These are phyloP conservation scores for Solanum chilense DNA, from an alignment of 257 asterid genomes.

Conservation along the genomic window DNA sequence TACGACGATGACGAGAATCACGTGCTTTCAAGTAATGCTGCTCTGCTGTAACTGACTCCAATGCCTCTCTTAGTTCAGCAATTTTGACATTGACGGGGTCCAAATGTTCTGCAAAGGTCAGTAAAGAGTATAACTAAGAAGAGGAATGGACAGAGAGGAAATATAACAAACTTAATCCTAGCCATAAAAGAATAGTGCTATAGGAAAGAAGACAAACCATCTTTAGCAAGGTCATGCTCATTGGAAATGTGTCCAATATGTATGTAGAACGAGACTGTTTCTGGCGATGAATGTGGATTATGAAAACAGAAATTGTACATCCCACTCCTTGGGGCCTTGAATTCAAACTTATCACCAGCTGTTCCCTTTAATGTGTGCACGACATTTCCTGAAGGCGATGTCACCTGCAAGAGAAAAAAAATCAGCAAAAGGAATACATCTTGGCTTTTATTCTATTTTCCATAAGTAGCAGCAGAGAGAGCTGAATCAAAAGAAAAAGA, in stretches of 20 bases:
- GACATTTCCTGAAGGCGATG: conserved; percentile 42
- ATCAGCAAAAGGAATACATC: not conserved
- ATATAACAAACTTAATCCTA: not conserved
- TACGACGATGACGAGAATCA: conserved; percentile 64
- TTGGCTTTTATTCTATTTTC: not conserved
- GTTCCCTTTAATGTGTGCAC: conserved; percentile 53
- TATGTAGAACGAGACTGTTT: conserved; percentile 74
- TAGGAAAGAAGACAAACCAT: conserved; percentile 40
- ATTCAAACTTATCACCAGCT: conserved; percentile 67
- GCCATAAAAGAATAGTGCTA: not conserved
- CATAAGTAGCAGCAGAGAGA: not conserved
- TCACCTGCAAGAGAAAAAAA: conserved; percentile 41
- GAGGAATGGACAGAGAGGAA: not conserved
- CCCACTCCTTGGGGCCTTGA: conserved; percentile 66
- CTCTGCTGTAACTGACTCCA: conserved; percentile 66
- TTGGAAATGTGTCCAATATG: conserved; percentile 79
- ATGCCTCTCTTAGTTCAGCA: conserved; percentile 78
- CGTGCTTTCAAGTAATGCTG: conserved; percentile 75
- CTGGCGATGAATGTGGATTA: conserved; percentile 61
- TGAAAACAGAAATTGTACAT: conserved; percentile 91
- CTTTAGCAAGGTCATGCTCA: conserved; percentile 68
- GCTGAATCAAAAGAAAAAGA: not conserved
- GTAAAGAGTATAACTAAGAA: not conserved
- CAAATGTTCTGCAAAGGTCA: conserved; percentile 38
- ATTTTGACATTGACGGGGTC: conserved; percentile 82